Evolutionary conservation across 257 asterid species (phyloP).

Genomic region (Nicotiana noctiflora): DNA sequence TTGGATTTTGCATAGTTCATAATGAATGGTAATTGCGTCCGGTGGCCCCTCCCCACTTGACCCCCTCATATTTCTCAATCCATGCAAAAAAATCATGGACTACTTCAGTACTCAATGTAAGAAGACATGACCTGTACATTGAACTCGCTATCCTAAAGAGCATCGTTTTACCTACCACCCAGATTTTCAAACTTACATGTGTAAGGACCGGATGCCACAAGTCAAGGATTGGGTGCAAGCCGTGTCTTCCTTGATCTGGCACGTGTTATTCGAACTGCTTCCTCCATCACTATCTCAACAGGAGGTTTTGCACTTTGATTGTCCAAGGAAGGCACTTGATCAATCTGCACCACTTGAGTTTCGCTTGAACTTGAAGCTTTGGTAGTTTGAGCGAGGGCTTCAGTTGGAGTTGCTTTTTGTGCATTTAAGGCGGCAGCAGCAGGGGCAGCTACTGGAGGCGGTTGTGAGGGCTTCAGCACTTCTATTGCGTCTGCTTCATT

Average conservation of each 20-base stretch:
- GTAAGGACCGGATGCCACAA: neutral
- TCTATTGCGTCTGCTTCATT: conserved; percentile 35
- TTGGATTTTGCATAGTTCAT: neutral
- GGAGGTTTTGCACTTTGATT: conserved; percentile 2
- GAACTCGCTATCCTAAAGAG: neutral
- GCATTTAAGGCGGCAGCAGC: conserved; percentile 33
- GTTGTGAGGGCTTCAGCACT: conserved; percentile 31
- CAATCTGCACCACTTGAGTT: conserved; percentile 10
- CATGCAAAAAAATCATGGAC: conserved; percentile 8
- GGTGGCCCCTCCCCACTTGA: neutral
- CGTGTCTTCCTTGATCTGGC: conserved; percentile 14
- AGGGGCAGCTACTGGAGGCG: conserved; percentile 25
- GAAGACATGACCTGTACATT: conserved; percentile 4
- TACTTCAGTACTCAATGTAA: neutral
- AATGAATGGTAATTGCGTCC: neutral
- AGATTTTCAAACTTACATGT: neutral
- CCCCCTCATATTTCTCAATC: conserved; percentile 5
- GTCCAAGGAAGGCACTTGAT: neutral
- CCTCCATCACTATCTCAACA: conserved; percentile 8
- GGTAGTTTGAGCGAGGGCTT: conserved; percentile 20
- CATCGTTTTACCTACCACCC: conserved; percentile 6
- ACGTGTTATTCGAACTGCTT: conserved; percentile 14
- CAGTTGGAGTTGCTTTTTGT: conserved; percentile 35
- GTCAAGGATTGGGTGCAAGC: conserved; percentile 10
- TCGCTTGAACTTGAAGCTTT: conserved; percentile 20